phyloP scores from a whole-genome alignment of 345 rosid species.

The Gossypium sturtianum region DNA sequence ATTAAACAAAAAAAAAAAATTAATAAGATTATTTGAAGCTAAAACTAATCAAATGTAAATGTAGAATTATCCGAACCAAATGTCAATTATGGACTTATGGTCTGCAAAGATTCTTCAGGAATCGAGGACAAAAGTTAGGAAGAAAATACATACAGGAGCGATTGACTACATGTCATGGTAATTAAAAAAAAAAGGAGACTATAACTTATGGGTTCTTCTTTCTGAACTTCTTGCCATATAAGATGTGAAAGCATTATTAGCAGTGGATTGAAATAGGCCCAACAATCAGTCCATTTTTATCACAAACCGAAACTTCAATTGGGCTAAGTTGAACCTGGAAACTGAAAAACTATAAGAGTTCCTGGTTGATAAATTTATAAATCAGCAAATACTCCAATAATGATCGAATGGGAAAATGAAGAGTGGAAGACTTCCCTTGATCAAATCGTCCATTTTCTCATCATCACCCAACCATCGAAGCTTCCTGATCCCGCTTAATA shows the following conservation, averaged over 20 bases:
- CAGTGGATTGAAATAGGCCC: neutral
- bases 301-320: neutral
- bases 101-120: no score
- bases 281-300: neutral
- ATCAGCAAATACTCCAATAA: neutral
- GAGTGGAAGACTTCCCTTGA: conserved; percentile 13
- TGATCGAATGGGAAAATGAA: conserved; percentile 23
- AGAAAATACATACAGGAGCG: neutral
- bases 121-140: no score
- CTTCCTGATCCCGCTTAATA: conserved; percentile 4
- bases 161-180: neutral
- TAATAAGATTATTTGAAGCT: neutral
- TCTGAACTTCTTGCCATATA: neutral
- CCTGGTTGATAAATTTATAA: neutral
- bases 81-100: no score
- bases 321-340: neutral
- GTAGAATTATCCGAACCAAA: no score
- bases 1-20: no score
- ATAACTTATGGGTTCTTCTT: neutral
- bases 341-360: no score
- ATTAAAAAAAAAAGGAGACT: neutral
- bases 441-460: conserved; percentile 13
- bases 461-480: neutral
- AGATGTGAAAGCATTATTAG: neutral
- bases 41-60: neutral